Base-by-base conservation (phyloP, 2,329 filamentous ascomycete genomes). In the Stachybotrys echinatus region DNA sequence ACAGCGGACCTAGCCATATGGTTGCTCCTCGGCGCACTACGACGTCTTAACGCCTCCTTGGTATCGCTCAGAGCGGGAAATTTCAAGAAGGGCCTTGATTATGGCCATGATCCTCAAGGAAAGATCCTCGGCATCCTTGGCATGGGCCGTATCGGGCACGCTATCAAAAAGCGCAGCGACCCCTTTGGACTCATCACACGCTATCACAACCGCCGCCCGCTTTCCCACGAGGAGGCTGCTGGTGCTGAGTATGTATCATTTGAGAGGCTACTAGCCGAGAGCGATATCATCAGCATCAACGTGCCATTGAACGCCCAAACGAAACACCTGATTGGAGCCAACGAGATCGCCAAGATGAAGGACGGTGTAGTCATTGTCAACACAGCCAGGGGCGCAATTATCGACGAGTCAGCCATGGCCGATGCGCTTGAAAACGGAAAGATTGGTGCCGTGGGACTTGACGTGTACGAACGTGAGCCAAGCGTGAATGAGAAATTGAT, bases 1-100 rank as follows among this genome's bases (percentile, higher is more conserved):
- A 89, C 87, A 0, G 87, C 87, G 27, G 86, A 89, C 62, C 76
- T 79, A 6, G 84, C 81, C 55, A 80, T 89, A 62, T 89, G 88
- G 60, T 69, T 89, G 2, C 84, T 89, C 48, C 70, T 90, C 18
- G 87, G 85, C 3, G 83, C 85, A 1, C 67, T 89, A 37, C 75
- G 87, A 31, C 79, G 80, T 51, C 84, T 86, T 65, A 87, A 86
- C 64, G 69, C 75, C 2, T 55, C 80, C 38, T 81, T 88, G 70
- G 58, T 73, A 5, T 74, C 76, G 3, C 69, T 88, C 10, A 75
- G 85, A 17, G 67, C 76, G 19, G 78, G 79, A 0, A 72, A 80
- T 43, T 89, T 83, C 79, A 56, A 61, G 23, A 74, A 75, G 52
- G 83, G 80, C 3, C 63, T 68, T 6, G 74, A 83, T 1, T 65